These are phyloP conservation scores for Ophiosphaerella herpotricha DNA, from an alignment of 2,329 filamentous ascomycete species.

Conservation along the genomic window DNA sequence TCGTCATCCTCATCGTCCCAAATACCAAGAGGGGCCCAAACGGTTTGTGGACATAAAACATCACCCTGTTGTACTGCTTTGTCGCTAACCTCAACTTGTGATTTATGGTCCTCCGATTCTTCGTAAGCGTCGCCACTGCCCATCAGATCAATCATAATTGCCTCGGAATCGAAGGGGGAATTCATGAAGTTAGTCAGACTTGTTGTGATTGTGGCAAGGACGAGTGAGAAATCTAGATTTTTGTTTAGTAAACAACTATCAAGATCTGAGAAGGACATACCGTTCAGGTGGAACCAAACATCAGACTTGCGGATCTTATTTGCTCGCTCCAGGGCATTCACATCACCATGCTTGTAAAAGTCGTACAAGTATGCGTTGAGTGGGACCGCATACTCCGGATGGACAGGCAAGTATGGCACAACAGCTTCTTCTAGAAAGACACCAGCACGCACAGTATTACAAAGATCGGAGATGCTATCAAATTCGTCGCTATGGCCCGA, in stretches of 20 bases:
- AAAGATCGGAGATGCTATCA: constrained; percentile 68
- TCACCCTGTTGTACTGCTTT: too few relatives aligned
- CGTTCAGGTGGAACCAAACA: constrained; percentile 74
- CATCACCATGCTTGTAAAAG: constrained; percentile 75
- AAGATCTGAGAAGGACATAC: too few relatives aligned
- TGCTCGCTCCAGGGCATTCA: constrained; percentile 62
- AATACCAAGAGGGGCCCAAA: constrained; percentile 34
- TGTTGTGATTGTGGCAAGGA: constrained; percentile 73
- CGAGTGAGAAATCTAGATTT: constrained; percentile 58
- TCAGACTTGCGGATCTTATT: constrained; percentile 71
- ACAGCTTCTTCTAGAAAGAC: constrained; percentile 77
- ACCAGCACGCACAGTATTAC: constrained; percentile 65
- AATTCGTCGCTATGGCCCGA: constrained; percentile 71
- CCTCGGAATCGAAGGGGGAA: constrained; percentile 50
- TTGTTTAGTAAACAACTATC: too few relatives aligned
- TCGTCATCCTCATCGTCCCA: constrained; percentile 48
- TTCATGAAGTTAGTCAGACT: constrained; percentile 64
- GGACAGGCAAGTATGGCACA: constrained; percentile 69
- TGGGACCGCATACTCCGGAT: constrained; percentile 59
- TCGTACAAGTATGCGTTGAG: constrained; percentile 74
- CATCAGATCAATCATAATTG: constrained; percentile 58
- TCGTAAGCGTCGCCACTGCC: constrained; percentile 58
- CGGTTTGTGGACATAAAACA: constrained; percentile 6
- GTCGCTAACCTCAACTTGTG: constrained; percentile 32
- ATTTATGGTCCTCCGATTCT: constrained; percentile 49